Base-by-base conservation (phyloP, 2,329 filamentous ascomycete species). In the Sphaerulina vaccinii region DNA sequence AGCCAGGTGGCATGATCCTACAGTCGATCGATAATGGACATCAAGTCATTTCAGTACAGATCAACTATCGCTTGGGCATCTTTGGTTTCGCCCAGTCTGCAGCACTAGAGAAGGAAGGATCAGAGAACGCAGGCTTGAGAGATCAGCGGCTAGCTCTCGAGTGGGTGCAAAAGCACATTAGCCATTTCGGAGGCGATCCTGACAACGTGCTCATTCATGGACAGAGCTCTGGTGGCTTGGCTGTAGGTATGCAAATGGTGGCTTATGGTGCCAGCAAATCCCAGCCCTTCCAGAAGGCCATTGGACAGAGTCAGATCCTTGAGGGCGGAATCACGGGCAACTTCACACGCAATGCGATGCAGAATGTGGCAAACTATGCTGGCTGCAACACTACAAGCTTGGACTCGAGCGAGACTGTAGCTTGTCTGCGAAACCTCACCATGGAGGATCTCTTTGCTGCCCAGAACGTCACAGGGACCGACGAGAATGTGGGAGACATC, bases 101-200 rank as follows among this genome's bases (percentile, higher is more conserved):
- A 6, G 60, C 64, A 3, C 56, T 73, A 11, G 63, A 58, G 35
- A 21, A 58, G 7, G 66, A 71, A 42, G 60, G 63, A 2, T 70
- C 68, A 3, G 50, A 54, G 23, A 73, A 74, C 44, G 65, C 66
- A 11, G 71, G 70, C 9, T 19, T 87, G 54, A 74, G 76, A 57
- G 85, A 87, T 62, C 83, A 87, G 67, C 74, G 78, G 53, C 62
- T 78, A 11, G 72, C 81, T 10, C 71, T 87, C 18, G 68, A 75
- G 50, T 87, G 84, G 84, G 77, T 86, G 21, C 72, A 75, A 51
- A 69, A 76, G 19, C 84, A 85, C 64, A 79, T 84, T 46, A 74
- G 65, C 3, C 69, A 66, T 5, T 84, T 87, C 67, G 83, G 83
- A 0, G 84, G 83, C 2, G 78, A 86, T 59, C 72, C 71, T 1